Percentiles rank a stretch among this genome's conserved stretches.
phyloP scores from a whole-genome alignment of 169 alveolate genomes.

The Plasmodium knowlesi region DNA sequence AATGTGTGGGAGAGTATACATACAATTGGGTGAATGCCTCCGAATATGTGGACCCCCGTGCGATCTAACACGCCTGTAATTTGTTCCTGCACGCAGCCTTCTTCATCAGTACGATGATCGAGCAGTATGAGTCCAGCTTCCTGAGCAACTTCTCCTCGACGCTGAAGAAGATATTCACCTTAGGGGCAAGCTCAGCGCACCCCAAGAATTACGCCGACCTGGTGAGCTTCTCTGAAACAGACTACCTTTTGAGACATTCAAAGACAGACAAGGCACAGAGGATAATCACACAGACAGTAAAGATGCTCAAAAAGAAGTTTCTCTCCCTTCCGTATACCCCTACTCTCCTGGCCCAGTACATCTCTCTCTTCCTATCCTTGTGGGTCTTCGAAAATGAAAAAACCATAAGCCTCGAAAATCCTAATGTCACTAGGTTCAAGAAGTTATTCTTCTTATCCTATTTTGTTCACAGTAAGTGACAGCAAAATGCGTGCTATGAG shows the following conservation, averaged over 20 bases:
- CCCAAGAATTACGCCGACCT: constrained; percentile 43
- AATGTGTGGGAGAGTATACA: no score
- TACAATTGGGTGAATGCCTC: background rate
- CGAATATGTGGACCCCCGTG: background rate
- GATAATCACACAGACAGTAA: constrained; percentile 26
- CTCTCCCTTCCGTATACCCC: constrained; percentile 32
- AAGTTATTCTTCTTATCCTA: constrained; percentile 35
- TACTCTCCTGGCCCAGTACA: constrained; percentile 45
- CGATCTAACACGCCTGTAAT: no score
- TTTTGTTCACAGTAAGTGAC: constrained; percentile 50
- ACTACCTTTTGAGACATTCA: constrained; percentile 2
- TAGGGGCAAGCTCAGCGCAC: constrained; percentile 26
- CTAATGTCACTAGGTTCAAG: constrained; percentile 33
- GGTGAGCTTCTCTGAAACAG: constrained; percentile 26
- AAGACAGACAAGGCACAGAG: constrained; percentile 33
- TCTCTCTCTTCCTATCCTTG: constrained; percentile 36
- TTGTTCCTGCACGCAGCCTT: background rate
- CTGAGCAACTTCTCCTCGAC: constrained; percentile 25
- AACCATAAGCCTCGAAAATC: background rate
- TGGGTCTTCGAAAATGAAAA: constrained; percentile 61
- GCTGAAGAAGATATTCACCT: constrained; percentile 27
- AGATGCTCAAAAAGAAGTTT: constrained; percentile 34
- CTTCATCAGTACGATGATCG: constrained; percentile 57
- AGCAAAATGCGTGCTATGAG: no score
- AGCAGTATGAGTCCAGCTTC: constrained; percentile 57